Evolutionary conservation across 1,139 yeast genomes (phyloP).

Genomic region (Yamadazyma pseudoaaseri): DNA sequence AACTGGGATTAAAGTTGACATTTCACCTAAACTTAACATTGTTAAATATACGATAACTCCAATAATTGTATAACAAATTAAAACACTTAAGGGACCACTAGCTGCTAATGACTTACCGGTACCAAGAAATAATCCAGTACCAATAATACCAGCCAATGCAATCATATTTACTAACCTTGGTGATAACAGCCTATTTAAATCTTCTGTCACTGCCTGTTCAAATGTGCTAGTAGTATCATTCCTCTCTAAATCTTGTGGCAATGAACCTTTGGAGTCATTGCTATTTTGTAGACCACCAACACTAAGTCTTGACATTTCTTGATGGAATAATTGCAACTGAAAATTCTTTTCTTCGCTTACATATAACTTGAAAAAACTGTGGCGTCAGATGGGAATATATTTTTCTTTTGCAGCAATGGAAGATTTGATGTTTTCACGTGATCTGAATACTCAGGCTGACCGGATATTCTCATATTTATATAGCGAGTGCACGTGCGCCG

Average conservation of each 20-base stretch:
- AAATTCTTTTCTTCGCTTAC: not conserved
- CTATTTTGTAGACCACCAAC: too few relatives aligned
- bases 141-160: slow-evolving; percentile 65
- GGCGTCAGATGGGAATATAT: not conserved
- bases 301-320: too few relatives aligned
- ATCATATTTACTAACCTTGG: slow-evolving; percentile 61
- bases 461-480: too few relatives aligned
- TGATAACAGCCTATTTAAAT: slow-evolving; percentile 42
- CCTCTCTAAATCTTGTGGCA: slow-evolving; percentile 3
- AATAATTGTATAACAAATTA: slow-evolving; percentile 56
- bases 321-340: not conserved
- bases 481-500: too few relatives aligned
- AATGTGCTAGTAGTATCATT: slow-evolving; percentile 1
- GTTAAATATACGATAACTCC: slow-evolving; percentile 60
- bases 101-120: slow-evolving; percentile 56
- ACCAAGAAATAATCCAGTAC: slow-evolving; percentile 68
- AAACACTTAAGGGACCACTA: slow-evolving; percentile 66
- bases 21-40: slow-evolving; percentile 64
- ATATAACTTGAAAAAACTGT: not conserved
- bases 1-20: slow-evolving; percentile 60
- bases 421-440: not conserved
- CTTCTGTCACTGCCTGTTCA: slow-evolving; percentile 20
- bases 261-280: not conserved
- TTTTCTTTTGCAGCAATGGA: not conserved
- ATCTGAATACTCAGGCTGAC: not conserved